Evolutionary conservation across 1,139 yeast species (phyloP).

Genomic region (Suhomyces chickasaworum): DNA sequence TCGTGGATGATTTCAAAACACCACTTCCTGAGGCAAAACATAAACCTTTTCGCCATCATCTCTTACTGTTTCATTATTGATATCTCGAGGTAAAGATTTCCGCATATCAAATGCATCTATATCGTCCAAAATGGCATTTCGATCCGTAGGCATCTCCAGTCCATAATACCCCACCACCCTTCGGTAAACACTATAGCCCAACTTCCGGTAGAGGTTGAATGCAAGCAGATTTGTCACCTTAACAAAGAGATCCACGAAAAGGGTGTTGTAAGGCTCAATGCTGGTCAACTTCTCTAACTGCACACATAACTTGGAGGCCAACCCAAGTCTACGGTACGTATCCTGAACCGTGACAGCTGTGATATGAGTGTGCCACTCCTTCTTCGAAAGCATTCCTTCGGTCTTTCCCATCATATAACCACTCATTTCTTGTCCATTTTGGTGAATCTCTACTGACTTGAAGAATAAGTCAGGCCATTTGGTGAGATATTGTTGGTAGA

Average conservation of each 20-base stretch:
- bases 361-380: constrained; percentile 95
- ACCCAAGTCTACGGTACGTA: constrained; percentile 78
- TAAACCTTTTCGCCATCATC: constrained; percentile 57
- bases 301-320: constrained; percentile 76
- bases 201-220: constrained; percentile 74
- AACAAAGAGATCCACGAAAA: constrained; percentile 88
- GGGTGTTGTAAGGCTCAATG: constrained; percentile 66
- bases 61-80: constrained; percentile 51
- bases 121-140: constrained; percentile 56
- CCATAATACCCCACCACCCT: constrained; percentile 92
- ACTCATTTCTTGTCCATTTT: constrained; percentile 39
- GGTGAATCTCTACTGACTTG: constrained; percentile 48
- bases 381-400: constrained; percentile 67
- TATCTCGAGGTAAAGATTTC: constrained; percentile 60
- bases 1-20: constrained; percentile 29
- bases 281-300: constrained; percentile 72
- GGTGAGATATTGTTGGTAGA: constrained; percentile 79
- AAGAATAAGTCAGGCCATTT: constrained; percentile 91
- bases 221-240: constrained; percentile 83
- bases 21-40: constrained; percentile 65
- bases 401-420: constrained; percentile 97
- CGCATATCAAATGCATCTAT: constrained; percentile 92
- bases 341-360: constrained; percentile 93
- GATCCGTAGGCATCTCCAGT: constrained; percentile 45
- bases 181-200: constrained; percentile 84